These are phyloP conservation scores for Cladosporium sp. DNA, from an alignment of 2,329 filamentous ascomycete genomes.

Conservation along the genomic window DNA sequence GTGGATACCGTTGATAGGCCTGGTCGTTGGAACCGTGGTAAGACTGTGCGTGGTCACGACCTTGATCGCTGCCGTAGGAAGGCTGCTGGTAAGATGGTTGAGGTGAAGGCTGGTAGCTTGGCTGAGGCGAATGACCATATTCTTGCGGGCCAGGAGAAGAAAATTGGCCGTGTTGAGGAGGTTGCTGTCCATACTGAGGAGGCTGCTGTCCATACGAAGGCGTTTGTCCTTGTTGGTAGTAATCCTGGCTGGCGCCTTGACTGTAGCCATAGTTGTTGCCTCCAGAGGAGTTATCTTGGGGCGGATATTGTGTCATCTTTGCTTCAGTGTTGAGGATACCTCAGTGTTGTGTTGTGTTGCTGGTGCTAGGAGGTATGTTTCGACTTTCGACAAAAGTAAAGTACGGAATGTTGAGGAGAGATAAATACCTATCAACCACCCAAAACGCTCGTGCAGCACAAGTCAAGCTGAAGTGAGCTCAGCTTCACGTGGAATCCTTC, in stretches of 20 bases:
- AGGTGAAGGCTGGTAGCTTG: conserved; percentile 6
- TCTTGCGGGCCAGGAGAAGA: conserved; percentile 17
- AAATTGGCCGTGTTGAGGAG: conserved; percentile 21
- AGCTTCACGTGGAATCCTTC: neutral
- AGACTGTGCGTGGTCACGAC: conserved; percentile 26
- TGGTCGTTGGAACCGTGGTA: conserved; percentile 34
- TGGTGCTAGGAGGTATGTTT: too few species aligned
- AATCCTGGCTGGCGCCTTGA: conserved; percentile 16
- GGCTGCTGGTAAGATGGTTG: conserved; percentile 24
- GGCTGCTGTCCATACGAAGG: conserved; percentile 3
- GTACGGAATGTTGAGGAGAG: neutral
- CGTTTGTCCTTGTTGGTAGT: conserved; percentile 10
- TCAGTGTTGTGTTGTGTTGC: neutral
- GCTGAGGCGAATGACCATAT: conserved; percentile 19
- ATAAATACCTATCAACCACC: neutral
- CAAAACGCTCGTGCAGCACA: conserved; percentile 1
- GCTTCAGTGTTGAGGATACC: neutral
- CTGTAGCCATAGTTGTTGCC: conserved; percentile 21
- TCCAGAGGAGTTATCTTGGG: conserved; percentile 13
- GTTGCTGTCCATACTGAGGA: conserved; percentile 10
- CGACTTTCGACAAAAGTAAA: neutral
- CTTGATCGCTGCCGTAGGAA: conserved; percentile 21
- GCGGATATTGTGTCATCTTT: conserved; percentile 24
- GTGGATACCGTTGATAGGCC: conserved; percentile 31
- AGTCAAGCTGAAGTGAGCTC: neutral